These are phyloP conservation scores for Abelmoschus esculentus DNA, from an alignment of 345 rosid genomes.

Conservation along the genomic window DNA sequence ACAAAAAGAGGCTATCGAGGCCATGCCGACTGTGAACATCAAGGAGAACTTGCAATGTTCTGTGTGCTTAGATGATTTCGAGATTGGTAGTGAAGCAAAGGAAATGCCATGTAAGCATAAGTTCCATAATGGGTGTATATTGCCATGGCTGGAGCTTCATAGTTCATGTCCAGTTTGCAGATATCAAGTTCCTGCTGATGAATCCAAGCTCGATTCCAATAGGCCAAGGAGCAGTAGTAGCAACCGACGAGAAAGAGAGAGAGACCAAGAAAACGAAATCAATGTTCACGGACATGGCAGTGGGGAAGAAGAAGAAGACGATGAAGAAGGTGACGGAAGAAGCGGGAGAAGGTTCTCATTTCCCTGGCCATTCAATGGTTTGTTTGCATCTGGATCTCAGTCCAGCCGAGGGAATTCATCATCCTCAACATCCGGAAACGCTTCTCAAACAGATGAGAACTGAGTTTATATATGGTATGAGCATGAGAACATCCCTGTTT, in stretches of 20 bases:
- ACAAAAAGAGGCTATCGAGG: neutral
- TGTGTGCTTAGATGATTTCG: neutral
- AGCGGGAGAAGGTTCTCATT: neutral
- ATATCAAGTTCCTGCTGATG: neutral
- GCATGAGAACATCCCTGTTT: neutral
- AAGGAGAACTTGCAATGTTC: neutral
- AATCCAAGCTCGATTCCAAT: neutral
- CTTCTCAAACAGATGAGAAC: slow-evolving; percentile 32
- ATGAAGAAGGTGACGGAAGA: slow-evolving; percentile 29
- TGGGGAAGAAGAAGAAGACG: slow-evolving; percentile 50
- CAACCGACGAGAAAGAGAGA: slow-evolving; percentile 9
- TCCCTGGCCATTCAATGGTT: neutral
- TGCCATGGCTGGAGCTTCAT: neutral
- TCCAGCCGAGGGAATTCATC: neutral
- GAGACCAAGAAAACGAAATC: slow-evolving; percentile 18
- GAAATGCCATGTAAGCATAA: neutral
- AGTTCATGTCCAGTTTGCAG: neutral
- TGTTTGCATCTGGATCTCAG: neutral
- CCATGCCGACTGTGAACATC: neutral
- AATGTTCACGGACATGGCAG: slow-evolving; percentile 12
- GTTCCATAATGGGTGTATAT: neutral
- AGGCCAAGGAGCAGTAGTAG: neutral
- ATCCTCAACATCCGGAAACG: slow-evolving; percentile 14
- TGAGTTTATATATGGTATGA: slow-evolving; percentile 17
- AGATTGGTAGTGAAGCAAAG: neutral